Percentiles rank a stretch among this genome's conserved stretches.
Conservation (phyloP, 2,329 filamentous ascomycete species). For the Aspergillus persii region DNA sequence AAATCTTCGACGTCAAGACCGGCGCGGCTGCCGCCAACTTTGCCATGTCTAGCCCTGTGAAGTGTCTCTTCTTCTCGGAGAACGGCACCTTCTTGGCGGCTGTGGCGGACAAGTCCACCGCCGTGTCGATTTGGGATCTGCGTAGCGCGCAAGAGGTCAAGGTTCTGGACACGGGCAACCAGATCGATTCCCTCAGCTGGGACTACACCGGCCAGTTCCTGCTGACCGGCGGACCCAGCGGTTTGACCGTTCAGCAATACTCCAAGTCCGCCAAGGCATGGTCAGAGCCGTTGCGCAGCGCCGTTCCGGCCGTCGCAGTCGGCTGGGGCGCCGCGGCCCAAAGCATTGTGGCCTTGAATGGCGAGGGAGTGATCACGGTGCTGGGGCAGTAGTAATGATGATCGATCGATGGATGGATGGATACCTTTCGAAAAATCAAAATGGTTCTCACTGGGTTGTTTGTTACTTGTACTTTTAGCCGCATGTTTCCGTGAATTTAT, state of each 20-base stretch:
- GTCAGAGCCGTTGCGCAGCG: slow-evolving; percentile 79
- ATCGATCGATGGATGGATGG: neutral
- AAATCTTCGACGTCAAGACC: slow-evolving; percentile 82
- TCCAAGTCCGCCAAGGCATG: slow-evolving; percentile 82
- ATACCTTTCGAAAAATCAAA: slow-evolving; percentile 19
- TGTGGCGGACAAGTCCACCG: slow-evolving; percentile 71
- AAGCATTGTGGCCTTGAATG: slow-evolving; percentile 71
- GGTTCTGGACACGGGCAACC: slow-evolving; percentile 77
- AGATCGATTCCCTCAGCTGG: slow-evolving; percentile 77
- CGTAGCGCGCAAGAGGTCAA: slow-evolving; percentile 81
- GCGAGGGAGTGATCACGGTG: slow-evolving; percentile 72
- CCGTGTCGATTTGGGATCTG: slow-evolving; percentile 84
- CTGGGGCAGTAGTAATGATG: slow-evolving; percentile 55
- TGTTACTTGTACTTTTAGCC: slow-evolving; percentile 23
- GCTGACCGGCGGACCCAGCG: slow-evolving; percentile 74
- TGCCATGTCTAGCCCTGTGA: slow-evolving; percentile 62
- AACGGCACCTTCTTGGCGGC: slow-evolving; percentile 96
- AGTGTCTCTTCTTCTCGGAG: slow-evolving; percentile 82
- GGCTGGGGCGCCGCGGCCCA: slow-evolving; percentile 75
- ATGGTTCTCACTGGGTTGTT: slow-evolving; percentile 8
- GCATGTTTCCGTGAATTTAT: slow-evolving; percentile 1
- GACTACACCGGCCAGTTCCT: slow-evolving; percentile 95
- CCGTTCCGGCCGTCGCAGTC: slow-evolving; percentile 68
- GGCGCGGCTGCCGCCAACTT: slow-evolving; percentile 76
- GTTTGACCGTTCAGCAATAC: slow-evolving; percentile 86